These are phyloP conservation scores for Beta macrorhiza DNA, from an alignment of 179 eudicot species.

Conservation along the genomic window DNA sequence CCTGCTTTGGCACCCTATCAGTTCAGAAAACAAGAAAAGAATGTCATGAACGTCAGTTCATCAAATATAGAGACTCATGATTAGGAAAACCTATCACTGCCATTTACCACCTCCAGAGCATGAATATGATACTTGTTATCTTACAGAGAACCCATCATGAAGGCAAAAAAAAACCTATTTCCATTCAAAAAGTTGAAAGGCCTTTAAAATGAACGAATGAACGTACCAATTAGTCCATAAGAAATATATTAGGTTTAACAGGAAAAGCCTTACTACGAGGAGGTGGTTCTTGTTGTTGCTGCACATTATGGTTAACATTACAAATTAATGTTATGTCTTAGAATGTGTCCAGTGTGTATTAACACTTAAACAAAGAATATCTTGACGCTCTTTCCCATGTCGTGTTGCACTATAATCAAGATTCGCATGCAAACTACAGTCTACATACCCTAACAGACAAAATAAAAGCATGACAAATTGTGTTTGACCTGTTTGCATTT, in stretches of 20 bases:
- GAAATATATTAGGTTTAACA: neutral
- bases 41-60: neutral
- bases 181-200: neutral
- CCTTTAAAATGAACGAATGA: constrained; percentile 2
- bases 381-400: neutral
- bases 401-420: neutral
- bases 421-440: neutral
- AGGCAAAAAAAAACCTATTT: neutral
- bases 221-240: neutral
- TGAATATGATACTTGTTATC: neutral
- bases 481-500: neutral
- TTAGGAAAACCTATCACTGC: neutral
- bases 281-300: neutral
- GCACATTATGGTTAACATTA: neutral
- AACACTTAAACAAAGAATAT: neutral
- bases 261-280: neutral
- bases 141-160: neutral
- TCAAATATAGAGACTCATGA: neutral
- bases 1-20: constrained; percentile 40
- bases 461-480: constrained; percentile 1
- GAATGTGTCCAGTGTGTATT: neutral
- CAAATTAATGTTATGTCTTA: neutral
- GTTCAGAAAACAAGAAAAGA: constrained; percentile 6
- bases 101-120: neutral
- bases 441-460: neutral